Evolutionary conservation across 1,284 basidiomycete species (phyloP).

Genomic region (Apiotrichum porosum): DNA sequence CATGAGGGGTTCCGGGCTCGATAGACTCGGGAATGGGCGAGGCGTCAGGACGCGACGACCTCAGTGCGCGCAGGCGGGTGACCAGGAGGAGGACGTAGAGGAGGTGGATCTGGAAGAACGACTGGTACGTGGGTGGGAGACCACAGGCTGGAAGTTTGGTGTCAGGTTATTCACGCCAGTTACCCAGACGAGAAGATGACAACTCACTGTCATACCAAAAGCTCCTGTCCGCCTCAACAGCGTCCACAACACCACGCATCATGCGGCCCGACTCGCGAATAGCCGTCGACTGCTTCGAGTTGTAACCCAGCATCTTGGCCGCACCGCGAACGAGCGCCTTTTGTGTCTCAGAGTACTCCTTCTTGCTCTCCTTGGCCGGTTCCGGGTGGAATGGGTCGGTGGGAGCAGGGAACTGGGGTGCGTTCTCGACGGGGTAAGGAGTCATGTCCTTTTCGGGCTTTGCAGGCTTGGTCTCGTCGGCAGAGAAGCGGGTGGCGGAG

Average conservation of each 20-base stretch:
- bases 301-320: slow-evolving; percentile 54
- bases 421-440: background rate
- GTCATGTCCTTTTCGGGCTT: slow-evolving; percentile 4
- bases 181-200: too few relatives aligned
- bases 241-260: slow-evolving; percentile 53
- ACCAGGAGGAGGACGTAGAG: slow-evolving; percentile 88
- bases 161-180: background rate
- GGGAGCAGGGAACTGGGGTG: slow-evolving; percentile 39
- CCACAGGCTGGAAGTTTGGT: slow-evolving; percentile 66
- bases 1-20: slow-evolving; percentile 15
- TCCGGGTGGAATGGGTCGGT: slow-evolving; percentile 35
- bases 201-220: slow-evolving; percentile 51
- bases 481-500: slow-evolving; percentile 9
- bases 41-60: slow-evolving; percentile 50
- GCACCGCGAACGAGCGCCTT: slow-evolving; percentile 39
- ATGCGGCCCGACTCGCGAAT: slow-evolving; percentile 55
- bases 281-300: slow-evolving; percentile 51
- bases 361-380: slow-evolving; percentile 1
- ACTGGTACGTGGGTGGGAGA: slow-evolving; percentile 90
- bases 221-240: slow-evolving; percentile 48
- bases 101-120: slow-evolving; percentile 94
- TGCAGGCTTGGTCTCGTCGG: slow-evolving; percentile 1
- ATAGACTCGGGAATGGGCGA: slow-evolving; percentile 47
- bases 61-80: slow-evolving; percentile 76
- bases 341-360: slow-evolving; percentile 35